These are phyloP conservation scores for Mimosa bimucronata DNA, from an alignment of 306 rosid genomes.

Conservation along the genomic window DNA sequence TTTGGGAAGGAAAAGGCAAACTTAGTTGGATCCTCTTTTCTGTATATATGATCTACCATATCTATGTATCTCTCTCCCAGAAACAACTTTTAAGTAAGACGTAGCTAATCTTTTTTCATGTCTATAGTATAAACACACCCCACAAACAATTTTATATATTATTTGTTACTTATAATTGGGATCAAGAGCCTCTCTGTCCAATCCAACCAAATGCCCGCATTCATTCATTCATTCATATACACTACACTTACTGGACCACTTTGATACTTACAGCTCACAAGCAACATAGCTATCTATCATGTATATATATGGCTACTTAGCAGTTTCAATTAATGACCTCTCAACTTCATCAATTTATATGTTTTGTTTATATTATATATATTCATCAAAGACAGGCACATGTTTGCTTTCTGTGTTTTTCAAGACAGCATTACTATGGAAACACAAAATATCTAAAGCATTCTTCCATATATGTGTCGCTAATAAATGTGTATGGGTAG, in stretches of 20 bases:
- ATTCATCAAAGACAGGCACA: background rate
- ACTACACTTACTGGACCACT: conserved; percentile 47
- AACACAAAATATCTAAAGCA: background rate
- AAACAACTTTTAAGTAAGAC: conserved; percentile 5
- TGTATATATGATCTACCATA: background rate
- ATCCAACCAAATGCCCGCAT: conserved; percentile 39
- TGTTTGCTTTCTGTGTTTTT: background rate
- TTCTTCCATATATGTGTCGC: background rate
- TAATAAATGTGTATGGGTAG: background rate
- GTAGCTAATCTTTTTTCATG: conserved; percentile 39
- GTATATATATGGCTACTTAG: conserved; percentile 16
- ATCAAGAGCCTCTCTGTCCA: conserved; percentile 28
- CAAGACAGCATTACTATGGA: background rate
- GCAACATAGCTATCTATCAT: conserved; percentile 42
- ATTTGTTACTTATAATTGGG: conserved; percentile 40
- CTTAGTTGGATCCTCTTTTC: conserved; percentile 30
- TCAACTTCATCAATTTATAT: background rate
- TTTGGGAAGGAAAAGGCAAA: conserved; percentile 38
- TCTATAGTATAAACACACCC: conserved; percentile 26
- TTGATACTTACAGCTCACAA: conserved; percentile 40
- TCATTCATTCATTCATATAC: conserved; percentile 18
- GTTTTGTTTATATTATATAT: background rate
- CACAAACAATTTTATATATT: conserved; percentile 12
- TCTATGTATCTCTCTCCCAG: background rate
- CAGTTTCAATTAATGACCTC: conserved; percentile 19